Evolutionary conservation across 805 yeast species (phyloP).

Genomic region (Lipomyces mesembrius): DNA sequence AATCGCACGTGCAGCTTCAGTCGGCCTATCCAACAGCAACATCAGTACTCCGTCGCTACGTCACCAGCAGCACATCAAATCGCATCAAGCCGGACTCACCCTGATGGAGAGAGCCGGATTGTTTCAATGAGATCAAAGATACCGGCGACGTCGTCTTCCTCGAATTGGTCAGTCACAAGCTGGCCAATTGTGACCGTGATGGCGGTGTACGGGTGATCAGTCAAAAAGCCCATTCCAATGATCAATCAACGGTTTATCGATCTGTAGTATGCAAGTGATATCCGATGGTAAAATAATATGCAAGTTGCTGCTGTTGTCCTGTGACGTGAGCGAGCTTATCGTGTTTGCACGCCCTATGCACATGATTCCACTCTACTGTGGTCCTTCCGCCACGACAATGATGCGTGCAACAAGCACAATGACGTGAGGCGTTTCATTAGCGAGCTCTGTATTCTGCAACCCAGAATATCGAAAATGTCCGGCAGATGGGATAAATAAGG

Average conservation of each 20-base stretch:
- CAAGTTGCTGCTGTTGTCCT: too few species aligned
- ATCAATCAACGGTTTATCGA: neutral
- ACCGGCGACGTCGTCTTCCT: slow-evolving; percentile 51
- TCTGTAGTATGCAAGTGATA: too few species aligned
- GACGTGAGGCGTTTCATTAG: neutral
- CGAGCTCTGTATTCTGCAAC: neutral
- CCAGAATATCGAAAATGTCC: neutral
- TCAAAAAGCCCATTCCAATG: slow-evolving; percentile 31
- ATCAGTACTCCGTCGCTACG: slow-evolving; percentile 4
- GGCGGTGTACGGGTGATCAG: slow-evolving; percentile 52
- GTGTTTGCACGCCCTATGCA: neutral
- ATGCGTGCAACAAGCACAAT: neutral
- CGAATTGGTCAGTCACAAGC: slow-evolving; percentile 44
- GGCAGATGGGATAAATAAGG: neutral
- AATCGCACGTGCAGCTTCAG: slow-evolving; percentile 89
- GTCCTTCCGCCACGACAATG: neutral
- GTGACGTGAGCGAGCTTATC: neutral
- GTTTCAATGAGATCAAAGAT: slow-evolving; percentile 64
- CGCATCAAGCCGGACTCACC: slow-evolving; percentile 38
- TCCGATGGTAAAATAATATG: too few species aligned
- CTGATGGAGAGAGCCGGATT: slow-evolving; percentile 50
- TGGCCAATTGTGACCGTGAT: slow-evolving; percentile 49
- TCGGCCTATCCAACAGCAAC: slow-evolving; percentile 49
- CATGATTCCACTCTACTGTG: neutral
- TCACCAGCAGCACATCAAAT: slow-evolving; percentile 5